Conservation (phyloP, 805 yeast genomes). For the Tetrapisispora fleetii region DNA sequence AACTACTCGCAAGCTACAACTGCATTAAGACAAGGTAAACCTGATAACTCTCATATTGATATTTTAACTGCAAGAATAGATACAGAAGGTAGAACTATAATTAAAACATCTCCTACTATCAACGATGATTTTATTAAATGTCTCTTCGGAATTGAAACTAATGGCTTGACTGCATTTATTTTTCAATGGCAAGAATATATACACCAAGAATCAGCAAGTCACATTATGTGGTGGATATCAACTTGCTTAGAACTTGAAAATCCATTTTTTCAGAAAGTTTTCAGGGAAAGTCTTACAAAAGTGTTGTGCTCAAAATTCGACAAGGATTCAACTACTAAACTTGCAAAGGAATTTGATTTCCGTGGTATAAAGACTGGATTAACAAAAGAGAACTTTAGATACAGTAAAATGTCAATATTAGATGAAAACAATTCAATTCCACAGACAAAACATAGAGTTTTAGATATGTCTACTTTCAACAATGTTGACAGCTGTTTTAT, state of each 20-base stretch:
- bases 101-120: slow-evolving; percentile 30
- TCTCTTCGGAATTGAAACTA: slow-evolving; percentile 33
- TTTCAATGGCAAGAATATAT: slow-evolving; percentile 40
- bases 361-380: slow-evolving; percentile 15
- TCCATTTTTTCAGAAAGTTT: slow-evolving; percentile 29
- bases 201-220: slow-evolving; percentile 38
- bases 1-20: slow-evolving; percentile 44
- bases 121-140: slow-evolving; percentile 23
- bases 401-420: slow-evolving; percentile 27
- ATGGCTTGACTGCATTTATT: slow-evolving; percentile 49
- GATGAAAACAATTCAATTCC: slow-evolving; percentile 28
- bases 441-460: slow-evolving; percentile 25
- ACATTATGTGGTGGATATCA: slow-evolving; percentile 43
- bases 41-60: slow-evolving; percentile 28
- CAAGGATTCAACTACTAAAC: slow-evolving; percentile 10
- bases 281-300: slow-evolving; percentile 36
- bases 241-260: slow-evolving; percentile 34
- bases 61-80: slow-evolving; percentile 37
- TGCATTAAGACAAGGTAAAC: slow-evolving; percentile 35
- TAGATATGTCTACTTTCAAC: slow-evolving; percentile 3
- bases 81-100: slow-evolving; percentile 38
- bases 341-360: slow-evolving; percentile 18
- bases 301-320: slow-evolving; percentile 30
- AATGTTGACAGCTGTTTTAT: background rate
- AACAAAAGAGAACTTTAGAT: slow-evolving; percentile 14